phyloP scores from a whole-genome alignment of 208 protist genomes.

The Leishmania aethiopica region DNA sequence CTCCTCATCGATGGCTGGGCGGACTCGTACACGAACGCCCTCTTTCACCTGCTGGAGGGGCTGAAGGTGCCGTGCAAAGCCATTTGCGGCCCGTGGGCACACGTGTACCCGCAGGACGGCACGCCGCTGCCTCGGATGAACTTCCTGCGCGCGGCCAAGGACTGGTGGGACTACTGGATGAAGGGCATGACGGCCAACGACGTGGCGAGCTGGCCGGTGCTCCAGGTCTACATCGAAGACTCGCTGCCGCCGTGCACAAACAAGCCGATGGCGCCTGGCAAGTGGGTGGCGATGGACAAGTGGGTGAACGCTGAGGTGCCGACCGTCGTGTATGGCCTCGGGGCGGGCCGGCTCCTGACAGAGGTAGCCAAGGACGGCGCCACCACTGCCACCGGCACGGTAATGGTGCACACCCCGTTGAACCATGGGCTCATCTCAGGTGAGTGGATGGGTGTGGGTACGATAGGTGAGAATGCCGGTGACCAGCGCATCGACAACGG shows the following conservation, averaged over 20 bases:
- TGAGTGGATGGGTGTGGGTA: slow-evolving; percentile 69
- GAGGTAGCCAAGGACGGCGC: slow-evolving; percentile 7
- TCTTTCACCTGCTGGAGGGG: slow-evolving; percentile 51
- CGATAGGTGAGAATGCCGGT: slow-evolving; percentile 53
- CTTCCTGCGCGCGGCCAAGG: slow-evolving; percentile 55
- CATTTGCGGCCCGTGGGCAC: slow-evolving; percentile 65
- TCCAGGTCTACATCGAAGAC: slow-evolving; percentile 68
- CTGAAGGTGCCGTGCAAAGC: slow-evolving; percentile 56
- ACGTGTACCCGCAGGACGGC: slow-evolving; percentile 70
- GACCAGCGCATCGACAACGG: slow-evolving; percentile 76
- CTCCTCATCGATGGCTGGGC: slow-evolving; percentile 63
- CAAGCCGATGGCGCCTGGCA: slow-evolving; percentile 44
- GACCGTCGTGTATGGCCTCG: slow-evolving; percentile 25
- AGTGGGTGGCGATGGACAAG: slow-evolving; percentile 43
- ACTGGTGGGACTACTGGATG: slow-evolving; percentile 65
- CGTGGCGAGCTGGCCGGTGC: slow-evolving; percentile 35
- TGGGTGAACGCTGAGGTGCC: slow-evolving; percentile 44
- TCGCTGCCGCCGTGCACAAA: slow-evolving; percentile 40
- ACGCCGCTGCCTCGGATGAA: slow-evolving; percentile 53
- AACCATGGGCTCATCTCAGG: slow-evolving; percentile 62
- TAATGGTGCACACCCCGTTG: slow-evolving; percentile 60
- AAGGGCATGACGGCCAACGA: slow-evolving; percentile 40
- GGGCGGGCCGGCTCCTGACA: slow-evolving; percentile 7
- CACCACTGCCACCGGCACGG: not conserved
- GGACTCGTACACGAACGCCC: slow-evolving; percentile 64